Conservation (phyloP, 1,284 basidiomycete species). For the Mrakiaceae sp. region DNA sequence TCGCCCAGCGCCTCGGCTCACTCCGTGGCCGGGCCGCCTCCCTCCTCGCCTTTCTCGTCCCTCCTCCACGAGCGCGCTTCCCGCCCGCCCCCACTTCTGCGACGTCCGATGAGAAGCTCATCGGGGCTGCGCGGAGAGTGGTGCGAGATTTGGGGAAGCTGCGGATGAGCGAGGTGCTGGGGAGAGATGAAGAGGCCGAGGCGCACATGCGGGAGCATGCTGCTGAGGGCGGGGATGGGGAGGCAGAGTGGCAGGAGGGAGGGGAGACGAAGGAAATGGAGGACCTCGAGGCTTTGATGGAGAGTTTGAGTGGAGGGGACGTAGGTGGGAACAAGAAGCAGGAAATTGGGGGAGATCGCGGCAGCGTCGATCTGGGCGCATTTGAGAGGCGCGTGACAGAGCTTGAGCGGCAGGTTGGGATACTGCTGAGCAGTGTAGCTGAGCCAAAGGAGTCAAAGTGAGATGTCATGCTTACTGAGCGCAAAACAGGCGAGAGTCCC, state of each 20-base stretch:
- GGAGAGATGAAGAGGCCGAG: slow-evolving; percentile 46
- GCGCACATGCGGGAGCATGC: slow-evolving; percentile 39
- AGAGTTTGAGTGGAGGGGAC: not conserved
- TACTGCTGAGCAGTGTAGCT: too few relatives aligned
- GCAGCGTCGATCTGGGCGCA: too few relatives aligned
- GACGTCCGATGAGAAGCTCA: not conserved
- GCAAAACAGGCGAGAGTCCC: too few relatives aligned
- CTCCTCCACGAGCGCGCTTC: slow-evolving; percentile 18
- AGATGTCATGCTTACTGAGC: too few relatives aligned
- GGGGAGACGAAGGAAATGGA: slow-evolving; percentile 40
- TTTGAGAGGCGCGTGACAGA: too few relatives aligned
- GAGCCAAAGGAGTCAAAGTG: too few relatives aligned
- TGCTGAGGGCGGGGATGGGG: slow-evolving; percentile 39
- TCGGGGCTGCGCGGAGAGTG: slow-evolving; percentile 31
- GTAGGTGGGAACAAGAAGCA: not conserved
- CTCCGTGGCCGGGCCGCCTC: slow-evolving; percentile 37
- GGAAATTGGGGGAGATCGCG: not conserved
- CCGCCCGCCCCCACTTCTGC: not conserved
- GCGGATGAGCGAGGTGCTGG: slow-evolving; percentile 21
- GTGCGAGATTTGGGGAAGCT: slow-evolving; percentile 51
- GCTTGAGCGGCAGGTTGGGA: too few relatives aligned
- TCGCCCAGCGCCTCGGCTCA: slow-evolving; percentile 35
- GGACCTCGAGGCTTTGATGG: slow-evolving; percentile 34
- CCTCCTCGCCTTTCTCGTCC: slow-evolving; percentile 28
- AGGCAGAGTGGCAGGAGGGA: slow-evolving; percentile 51